Conservation (phyloP, 495 filamentous ascomycete genomes). For the Aspergillus baeticus region DNA sequence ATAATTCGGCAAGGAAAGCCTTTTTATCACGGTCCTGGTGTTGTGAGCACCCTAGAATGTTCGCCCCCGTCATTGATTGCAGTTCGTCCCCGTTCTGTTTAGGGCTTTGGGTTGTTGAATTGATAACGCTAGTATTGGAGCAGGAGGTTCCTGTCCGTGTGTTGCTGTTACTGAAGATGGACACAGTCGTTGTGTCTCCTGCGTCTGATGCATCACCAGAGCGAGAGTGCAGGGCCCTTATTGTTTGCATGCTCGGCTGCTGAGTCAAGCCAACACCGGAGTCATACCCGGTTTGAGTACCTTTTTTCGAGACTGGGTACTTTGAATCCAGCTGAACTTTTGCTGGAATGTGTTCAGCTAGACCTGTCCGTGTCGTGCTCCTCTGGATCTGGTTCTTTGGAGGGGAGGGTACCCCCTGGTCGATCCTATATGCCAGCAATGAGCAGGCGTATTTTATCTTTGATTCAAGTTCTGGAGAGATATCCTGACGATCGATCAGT, state of each 20-base stretch:
- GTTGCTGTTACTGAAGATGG: constrained; percentile 11
- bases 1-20: constrained; percentile 11
- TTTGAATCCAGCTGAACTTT: constrained; percentile 15
- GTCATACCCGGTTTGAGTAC: constrained; percentile 14
- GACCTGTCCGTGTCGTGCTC: neutral
- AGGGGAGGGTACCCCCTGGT: constrained; percentile 17
- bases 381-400: neutral
- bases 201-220: constrained; percentile 11
- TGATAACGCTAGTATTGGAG: constrained; percentile 5
- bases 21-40: constrained; percentile 12
- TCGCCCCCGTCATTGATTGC: constrained; percentile 4
- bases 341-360: neutral
- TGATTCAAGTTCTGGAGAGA: constrained; percentile 16
- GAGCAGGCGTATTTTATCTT: constrained; percentile 20
- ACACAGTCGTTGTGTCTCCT: neutral
- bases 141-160: constrained; percentile 13
- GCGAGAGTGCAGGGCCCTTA: constrained; percentile 13
- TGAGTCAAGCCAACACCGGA: constrained; percentile 21
- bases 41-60: neutral
- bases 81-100: neutral
- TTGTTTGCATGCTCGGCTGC: constrained; percentile 22
- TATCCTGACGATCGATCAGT: constrained; percentile 17
- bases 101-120: neutral
- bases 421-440: constrained; percentile 22
- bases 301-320: constrained; percentile 7